A percentile compares a stretch with the other conserved stretches of the same genome.
phyloP scores from a whole-genome alignment of 2,329 filamentous ascomycete genomes.

The Colletotrichum tropicale region DNA sequence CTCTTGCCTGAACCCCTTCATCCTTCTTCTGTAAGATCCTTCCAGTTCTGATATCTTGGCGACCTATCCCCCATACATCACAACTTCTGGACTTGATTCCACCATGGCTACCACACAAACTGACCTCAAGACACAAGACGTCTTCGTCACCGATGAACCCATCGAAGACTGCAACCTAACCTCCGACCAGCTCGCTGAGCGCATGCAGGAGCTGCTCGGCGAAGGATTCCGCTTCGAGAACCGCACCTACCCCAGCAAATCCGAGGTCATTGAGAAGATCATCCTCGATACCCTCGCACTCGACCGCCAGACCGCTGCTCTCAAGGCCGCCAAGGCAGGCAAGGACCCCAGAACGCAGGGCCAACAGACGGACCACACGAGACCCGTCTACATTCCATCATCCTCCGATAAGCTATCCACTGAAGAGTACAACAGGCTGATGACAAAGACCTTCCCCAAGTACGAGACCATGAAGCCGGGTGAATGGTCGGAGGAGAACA shows the following conservation, averaged over 20 bases:
- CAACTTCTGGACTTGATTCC: background rate
- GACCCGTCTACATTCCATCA: background rate
- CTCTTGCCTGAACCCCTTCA: background rate
- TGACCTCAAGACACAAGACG: background rate
- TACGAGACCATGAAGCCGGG: conserved; percentile 6
- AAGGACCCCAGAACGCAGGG: background rate
- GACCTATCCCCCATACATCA: background rate
- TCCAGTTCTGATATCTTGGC: background rate
- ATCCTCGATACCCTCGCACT: background rate
- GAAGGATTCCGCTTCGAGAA: background rate
- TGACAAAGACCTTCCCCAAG: conserved; percentile 5
- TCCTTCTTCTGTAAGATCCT: background rate
- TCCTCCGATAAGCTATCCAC: background rate
- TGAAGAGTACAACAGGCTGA: background rate
- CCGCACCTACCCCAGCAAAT: background rate
- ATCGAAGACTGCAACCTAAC: background rate
- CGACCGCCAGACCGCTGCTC: background rate
- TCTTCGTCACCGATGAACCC: background rate
- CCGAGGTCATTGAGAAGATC: background rate
- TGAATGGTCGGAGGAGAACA: conserved; percentile 26
- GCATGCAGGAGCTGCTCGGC: background rate
- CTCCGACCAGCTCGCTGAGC: background rate
- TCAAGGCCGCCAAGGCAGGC: background rate
- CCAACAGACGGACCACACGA: background rate
- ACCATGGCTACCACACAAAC: background rate